Conservation (phyloP, 2,329 filamentous ascomycete genomes). For the Talaromyces sp. region DNA sequence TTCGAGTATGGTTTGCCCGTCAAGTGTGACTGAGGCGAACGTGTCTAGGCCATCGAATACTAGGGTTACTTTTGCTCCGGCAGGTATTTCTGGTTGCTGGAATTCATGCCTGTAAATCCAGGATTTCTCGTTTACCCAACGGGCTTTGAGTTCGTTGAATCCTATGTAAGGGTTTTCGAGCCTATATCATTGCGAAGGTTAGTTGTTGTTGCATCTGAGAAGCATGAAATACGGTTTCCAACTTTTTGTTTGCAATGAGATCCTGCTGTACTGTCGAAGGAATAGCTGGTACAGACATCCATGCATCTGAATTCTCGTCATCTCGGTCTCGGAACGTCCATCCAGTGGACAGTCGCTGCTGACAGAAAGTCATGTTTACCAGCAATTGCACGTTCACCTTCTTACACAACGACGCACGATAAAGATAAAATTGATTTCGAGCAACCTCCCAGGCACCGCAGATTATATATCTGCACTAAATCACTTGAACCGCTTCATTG, state of each 20-base stretch:
- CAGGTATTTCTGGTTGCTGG: conserved; percentile 1
- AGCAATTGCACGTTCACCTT: neutral
- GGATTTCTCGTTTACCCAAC: conserved; percentile 34
- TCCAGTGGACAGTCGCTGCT: conserved; percentile 17
- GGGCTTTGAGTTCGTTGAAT: conserved; percentile 30
- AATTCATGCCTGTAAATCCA: conserved; percentile 26
- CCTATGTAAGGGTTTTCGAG: conserved; percentile 32
- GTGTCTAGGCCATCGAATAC: conserved; percentile 79
- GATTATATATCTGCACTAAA: neutral
- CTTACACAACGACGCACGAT: neutral
- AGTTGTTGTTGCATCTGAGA: neutral
- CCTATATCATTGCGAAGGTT: neutral
- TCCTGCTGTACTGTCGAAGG: conserved; percentile 37
- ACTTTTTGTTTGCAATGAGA: conserved; percentile 26
- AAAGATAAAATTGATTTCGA: neutral
- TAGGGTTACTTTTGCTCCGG: conserved; percentile 44
- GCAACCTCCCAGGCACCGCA: neutral
- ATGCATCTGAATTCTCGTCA: conserved; percentile 26
- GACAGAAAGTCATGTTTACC: conserved; percentile 7
- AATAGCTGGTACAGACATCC: conserved; percentile 32
- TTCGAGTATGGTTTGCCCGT: conserved; percentile 65
- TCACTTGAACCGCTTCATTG: neutral
- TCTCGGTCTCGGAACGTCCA: conserved; percentile 30
- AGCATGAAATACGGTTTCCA: neutral
- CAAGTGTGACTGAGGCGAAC: conserved; percentile 69